Percentiles rank a stretch among this genome's conserved stretches.
These are phyloP conservation scores for Vanrija sp. DNA, from an alignment of 1,284 basidiomycete species.

Conservation along the genomic window DNA sequence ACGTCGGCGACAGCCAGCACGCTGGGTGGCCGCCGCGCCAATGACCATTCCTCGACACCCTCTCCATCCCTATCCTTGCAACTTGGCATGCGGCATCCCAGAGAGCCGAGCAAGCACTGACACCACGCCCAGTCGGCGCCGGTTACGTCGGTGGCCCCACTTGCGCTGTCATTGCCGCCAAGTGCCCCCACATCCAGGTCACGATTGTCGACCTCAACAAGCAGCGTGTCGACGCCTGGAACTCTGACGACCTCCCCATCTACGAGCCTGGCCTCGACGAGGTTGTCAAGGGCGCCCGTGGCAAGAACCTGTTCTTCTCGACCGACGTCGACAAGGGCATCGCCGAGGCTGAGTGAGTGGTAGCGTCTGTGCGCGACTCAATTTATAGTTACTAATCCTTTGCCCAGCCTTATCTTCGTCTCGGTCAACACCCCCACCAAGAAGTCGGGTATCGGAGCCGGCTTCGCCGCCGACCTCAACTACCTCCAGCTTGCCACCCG, in stretches of 20 bases:
- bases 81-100: neutral
- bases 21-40: neutral
- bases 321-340: constrained; percentile 93
- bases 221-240: constrained; percentile 93
- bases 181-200: constrained; percentile 81
- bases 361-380: neutral
- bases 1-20: neutral
- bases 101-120: neutral
- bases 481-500: constrained; percentile 96
- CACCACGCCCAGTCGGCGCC: constrained; percentile 68
- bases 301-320: constrained; percentile 94
- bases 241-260: constrained; percentile 63
- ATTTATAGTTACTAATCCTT: neutral
- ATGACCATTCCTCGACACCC: neutral
- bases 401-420: constrained; percentile 55
- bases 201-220: constrained; percentile 98
- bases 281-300: constrained; percentile 81
- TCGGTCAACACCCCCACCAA: constrained; percentile 91
- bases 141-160: constrained; percentile 96
- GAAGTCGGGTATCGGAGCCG: constrained; percentile 93
- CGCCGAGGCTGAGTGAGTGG: constrained; percentile 70
- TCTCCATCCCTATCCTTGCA: neutral
- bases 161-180: constrained; percentile 70
- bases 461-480: constrained; percentile 95
- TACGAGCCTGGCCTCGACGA: constrained; percentile 97